A percentile compares a stretch with the other conserved stretches of the same genome.
These are phyloP conservation scores for Flaveria brownii DNA, from an alignment of 129 eudicot genomes.

Conservation along the genomic window DNA sequence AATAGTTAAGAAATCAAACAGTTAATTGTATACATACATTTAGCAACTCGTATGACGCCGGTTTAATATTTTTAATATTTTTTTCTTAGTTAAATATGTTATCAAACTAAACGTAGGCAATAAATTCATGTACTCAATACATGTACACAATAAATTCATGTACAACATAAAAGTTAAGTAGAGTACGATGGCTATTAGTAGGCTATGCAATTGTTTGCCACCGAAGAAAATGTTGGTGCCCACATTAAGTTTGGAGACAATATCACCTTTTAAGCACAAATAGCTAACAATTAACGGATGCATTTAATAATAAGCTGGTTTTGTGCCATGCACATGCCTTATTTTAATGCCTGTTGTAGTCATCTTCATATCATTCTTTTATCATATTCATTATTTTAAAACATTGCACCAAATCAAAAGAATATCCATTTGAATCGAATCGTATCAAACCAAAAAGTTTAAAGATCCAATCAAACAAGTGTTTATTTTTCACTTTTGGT, in stretches of 20 bases:
- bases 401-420: neutral
- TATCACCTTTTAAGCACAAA: neutral
- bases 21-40: too few species aligned
- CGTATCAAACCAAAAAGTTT: neutral
- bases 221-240: constrained; percentile 6
- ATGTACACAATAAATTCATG: too few species aligned
- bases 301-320: constrained; percentile 10
- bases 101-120: too few species aligned
- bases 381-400: neutral
- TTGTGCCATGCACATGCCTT: constrained; percentile 2
- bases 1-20: too few species aligned
- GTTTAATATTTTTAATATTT: too few species aligned
- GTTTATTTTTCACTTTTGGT: neutral
- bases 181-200: neutral
- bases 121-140: too few species aligned
- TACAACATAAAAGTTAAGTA: neutral
- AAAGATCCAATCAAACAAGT: constrained; percentile 18
- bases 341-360: neutral
- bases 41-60: too few species aligned
- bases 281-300: neutral
- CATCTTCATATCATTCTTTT: constrained; percentile 2
- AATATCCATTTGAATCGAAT: neutral
- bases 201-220: neutral
- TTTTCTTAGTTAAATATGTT: too few species aligned
- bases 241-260: neutral